These are phyloP conservation scores for Tanacetum coccineum DNA, from an alignment of 129 eudicot genomes.

Conservation along the genomic window DNA sequence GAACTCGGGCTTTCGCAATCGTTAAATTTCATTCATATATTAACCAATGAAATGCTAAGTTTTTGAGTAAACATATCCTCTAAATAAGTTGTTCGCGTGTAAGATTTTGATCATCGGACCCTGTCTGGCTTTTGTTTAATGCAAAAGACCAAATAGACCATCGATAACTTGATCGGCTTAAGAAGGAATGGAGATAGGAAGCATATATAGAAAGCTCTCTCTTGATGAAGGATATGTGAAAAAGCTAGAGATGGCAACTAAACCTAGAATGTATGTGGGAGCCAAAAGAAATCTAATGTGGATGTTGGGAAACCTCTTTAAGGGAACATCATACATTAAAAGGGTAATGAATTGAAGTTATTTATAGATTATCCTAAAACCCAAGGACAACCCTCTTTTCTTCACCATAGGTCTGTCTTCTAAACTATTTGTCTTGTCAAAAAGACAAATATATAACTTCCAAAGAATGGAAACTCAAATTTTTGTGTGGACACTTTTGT, in stretches of 20 bases:
- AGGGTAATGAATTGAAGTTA: constrained; percentile 10
- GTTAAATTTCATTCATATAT: too few species aligned
- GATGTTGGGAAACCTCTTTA: constrained; percentile 12
- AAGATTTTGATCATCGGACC: too few species aligned
- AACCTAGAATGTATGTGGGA: neutral
- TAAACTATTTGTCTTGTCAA: constrained; percentile 21
- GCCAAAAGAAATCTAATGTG: neutral
- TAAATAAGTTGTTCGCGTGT: too few species aligned
- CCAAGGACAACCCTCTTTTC: constrained; percentile 7
- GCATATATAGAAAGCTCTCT: neutral
- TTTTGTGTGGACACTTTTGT: constrained; percentile 29
- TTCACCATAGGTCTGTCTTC: neutral
- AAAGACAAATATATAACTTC: constrained; percentile 18
- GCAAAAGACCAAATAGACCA: too few species aligned
- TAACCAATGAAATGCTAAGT: neutral
- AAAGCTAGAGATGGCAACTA: neutral
- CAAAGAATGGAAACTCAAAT: constrained; percentile 36
- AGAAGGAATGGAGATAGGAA: too few species aligned
- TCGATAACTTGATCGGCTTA: too few species aligned
- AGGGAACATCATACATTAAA: constrained; percentile 36
- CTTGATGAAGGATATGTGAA: neutral
- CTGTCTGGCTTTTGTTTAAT: too few species aligned
- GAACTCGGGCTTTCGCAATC: too few species aligned
- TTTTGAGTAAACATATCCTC: too few species aligned
- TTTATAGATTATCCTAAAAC: constrained; percentile 12